These are phyloP conservation scores for Candida peoriensis DNA, from an alignment of 805 yeast species.

Conservation along the genomic window DNA sequence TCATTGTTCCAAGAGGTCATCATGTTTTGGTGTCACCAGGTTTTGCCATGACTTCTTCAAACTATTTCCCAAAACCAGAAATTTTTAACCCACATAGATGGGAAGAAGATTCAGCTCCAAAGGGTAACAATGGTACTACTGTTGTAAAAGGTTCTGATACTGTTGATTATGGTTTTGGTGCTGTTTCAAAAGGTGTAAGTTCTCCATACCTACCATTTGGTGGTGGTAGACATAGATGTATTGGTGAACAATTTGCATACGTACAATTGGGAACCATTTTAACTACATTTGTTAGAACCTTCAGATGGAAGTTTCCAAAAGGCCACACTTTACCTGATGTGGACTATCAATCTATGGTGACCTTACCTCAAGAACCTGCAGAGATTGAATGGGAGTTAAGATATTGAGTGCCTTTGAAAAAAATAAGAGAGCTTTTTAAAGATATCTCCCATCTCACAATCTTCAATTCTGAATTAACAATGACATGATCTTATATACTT, in stretches of 20 bases:
- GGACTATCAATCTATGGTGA: conserved; percentile 89
- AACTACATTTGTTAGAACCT: conserved; percentile 65
- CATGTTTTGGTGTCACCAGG: conserved; percentile 93
- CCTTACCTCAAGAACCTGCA: conserved; percentile 80
- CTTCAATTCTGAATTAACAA: too few relatives aligned
- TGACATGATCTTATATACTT: too few relatives aligned
- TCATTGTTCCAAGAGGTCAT: conserved; percentile 85
- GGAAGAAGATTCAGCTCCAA: conserved; percentile 36
- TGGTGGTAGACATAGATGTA: conserved; percentile 99
- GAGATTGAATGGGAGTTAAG: conserved; percentile 68
- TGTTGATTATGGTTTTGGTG: conserved; percentile 96
- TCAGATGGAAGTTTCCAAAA: conserved; percentile 67
- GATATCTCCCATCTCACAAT: too few relatives aligned
- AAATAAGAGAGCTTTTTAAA: neutral
- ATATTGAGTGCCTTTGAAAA: too few relatives aligned
- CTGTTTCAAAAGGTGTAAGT: conserved; percentile 90
- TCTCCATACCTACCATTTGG: conserved; percentile 98
- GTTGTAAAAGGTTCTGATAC: conserved; percentile 33
- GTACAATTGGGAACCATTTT: conserved; percentile 86
- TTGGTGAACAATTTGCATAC: conserved; percentile 97
- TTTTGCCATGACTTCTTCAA: conserved; percentile 70
- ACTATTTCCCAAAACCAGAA: conserved; percentile 72
- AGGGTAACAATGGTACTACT: conserved; percentile 13
- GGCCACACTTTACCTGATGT: conserved; percentile 56
- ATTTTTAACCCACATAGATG: conserved; percentile 86